These are phyloP conservation scores for Hordeum marinum DNA, from an alignment of 176 grass and related monocot species.

Conservation along the genomic window DNA sequence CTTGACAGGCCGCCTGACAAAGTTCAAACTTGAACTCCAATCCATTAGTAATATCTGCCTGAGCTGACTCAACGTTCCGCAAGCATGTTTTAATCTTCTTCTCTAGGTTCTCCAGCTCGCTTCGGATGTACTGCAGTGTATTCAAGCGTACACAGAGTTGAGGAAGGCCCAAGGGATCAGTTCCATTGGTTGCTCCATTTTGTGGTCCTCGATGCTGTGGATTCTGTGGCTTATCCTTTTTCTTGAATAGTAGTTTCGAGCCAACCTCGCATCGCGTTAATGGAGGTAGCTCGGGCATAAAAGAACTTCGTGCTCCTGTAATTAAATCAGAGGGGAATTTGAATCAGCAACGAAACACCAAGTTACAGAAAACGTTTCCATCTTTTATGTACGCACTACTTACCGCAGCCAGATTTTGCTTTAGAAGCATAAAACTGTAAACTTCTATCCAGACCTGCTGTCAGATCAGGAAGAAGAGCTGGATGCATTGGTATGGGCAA, in stretches of 20 bases:
- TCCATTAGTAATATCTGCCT: slow-evolving; percentile 79
- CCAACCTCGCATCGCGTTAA: slow-evolving; percentile 92
- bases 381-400: slow-evolving; percentile 28
- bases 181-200: slow-evolving; percentile 59
- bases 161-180: slow-evolving; percentile 55
- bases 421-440: slow-evolving; percentile 86
- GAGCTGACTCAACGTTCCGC: slow-evolving; percentile 89
- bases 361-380: slow-evolving; percentile 15
- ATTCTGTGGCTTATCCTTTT: slow-evolving; percentile 78
- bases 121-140: slow-evolving; percentile 72
- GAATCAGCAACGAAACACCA: slow-evolving; percentile 3
- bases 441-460: slow-evolving; percentile 72
- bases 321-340: not conserved
- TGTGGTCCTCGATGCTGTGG: slow-evolving; percentile 61
- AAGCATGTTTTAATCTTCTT: slow-evolving; percentile 95
- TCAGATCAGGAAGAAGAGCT: slow-evolving; percentile 81
- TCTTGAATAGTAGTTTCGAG: slow-evolving; percentile 89
- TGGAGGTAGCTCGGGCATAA: slow-evolving; percentile 70
- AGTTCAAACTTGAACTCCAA: slow-evolving; percentile 90
- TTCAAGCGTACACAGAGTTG: slow-evolving; percentile 92
- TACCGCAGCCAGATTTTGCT: slow-evolving; percentile 94
- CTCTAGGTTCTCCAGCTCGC: slow-evolving; percentile 79
- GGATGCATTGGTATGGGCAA: slow-evolving; percentile 92
- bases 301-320: slow-evolving; percentile 72
- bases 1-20: slow-evolving; percentile 70